Percentiles rank a stretch among this genome's conserved stretches.
Conservation (phyloP, 371 early-diverging fungal species). For the Parasitella parasitica region DNA sequence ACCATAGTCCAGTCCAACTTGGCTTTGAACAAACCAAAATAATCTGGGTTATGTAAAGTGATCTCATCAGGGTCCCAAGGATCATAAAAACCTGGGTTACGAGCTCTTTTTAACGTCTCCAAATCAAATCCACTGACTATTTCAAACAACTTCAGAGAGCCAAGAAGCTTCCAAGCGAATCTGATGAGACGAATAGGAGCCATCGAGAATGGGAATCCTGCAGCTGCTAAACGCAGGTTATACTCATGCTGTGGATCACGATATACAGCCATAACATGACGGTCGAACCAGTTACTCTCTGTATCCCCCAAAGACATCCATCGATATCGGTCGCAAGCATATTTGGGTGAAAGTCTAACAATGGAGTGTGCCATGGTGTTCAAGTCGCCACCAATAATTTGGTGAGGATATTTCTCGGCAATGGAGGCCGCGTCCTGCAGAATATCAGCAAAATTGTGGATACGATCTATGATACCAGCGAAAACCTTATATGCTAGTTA, state of each 20-base stretch:
- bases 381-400: slow-evolving; percentile 76
- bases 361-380: slow-evolving; percentile 85
- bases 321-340: slow-evolving; percentile 68
- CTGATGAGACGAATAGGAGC: slow-evolving; percentile 13
- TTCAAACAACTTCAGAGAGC: slow-evolving; percentile 9
- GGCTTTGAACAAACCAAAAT: slow-evolving; percentile 66
- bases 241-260: slow-evolving; percentile 21
- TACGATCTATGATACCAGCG: slow-evolving; percentile 68
- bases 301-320: slow-evolving; percentile 61
- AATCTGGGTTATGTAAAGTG: slow-evolving; percentile 64
- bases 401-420: slow-evolving; percentile 51
- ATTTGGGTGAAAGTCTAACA: slow-evolving; percentile 68
- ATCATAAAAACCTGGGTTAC: slow-evolving; percentile 79
- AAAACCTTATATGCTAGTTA: slow-evolving; percentile 48
- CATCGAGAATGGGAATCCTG: slow-evolving; percentile 32
- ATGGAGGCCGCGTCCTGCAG: slow-evolving; percentile 56
- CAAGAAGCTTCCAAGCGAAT: slow-evolving; percentile 16
- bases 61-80: slow-evolving; percentile 65
- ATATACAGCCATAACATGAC: slow-evolving; percentile 40
- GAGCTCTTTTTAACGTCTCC: slow-evolving; percentile 49
- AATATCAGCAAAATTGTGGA: slow-evolving; percentile 69
- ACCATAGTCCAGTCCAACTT: slow-evolving; percentile 81
- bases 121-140: slow-evolving; percentile 44
- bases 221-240: slow-evolving; percentile 38
- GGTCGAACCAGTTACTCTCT: slow-evolving; percentile 77